phyloP scores from a whole-genome alignment of 495 filamentous ascomycete genomes.

The Hypomontagnella submonticulosa region DNA sequence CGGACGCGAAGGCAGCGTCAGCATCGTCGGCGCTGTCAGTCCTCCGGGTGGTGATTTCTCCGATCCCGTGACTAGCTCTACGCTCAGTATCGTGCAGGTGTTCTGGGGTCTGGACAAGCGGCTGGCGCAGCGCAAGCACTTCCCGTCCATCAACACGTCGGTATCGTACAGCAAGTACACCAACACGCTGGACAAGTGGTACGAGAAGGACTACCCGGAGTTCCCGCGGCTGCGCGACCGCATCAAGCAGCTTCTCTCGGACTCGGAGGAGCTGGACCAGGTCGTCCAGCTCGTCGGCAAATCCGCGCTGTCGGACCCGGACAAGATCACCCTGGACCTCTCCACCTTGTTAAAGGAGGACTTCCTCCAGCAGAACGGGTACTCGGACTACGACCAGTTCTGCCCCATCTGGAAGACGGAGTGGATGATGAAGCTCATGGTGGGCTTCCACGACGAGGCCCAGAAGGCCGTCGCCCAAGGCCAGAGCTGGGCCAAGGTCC shows the following conservation, averaged over 20 bases:
- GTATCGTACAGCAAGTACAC: constrained; percentile 98
- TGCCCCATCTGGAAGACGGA: constrained; percentile 99
- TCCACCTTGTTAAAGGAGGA: constrained; percentile 95
- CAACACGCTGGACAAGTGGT: constrained; percentile 85
- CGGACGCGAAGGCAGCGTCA: constrained; percentile 87
- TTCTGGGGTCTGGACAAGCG: constrained; percentile 99
- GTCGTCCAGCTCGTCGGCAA: constrained; percentile 99
- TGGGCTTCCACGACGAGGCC: constrained; percentile 96
- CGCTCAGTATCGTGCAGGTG: constrained; percentile 97
- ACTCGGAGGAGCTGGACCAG: constrained; percentile 96
- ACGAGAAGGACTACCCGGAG: constrained; percentile 90
- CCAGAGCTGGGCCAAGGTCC: constrained; percentile 88
- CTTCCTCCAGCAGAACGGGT: constrained; percentile 99
- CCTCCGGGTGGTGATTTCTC: constrained; percentile 99
- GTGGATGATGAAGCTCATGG: constrained; percentile 99
- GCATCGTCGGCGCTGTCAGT: constrained; percentile 97
- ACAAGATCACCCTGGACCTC: constrained; percentile 98
- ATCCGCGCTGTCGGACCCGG: constrained; percentile 91
- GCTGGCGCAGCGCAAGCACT: constrained; percentile 98
- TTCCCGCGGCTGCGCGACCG: constrained; percentile 93
- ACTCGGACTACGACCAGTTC: constrained; percentile 98
- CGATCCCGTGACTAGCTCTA: constrained; percentile 94
- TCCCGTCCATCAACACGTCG: constrained; percentile 97
- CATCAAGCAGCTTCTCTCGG: constrained; percentile 90
- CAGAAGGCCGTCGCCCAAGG: constrained; percentile 95